These are phyloP conservation scores for Megacollybia marginata DNA, from an alignment of 768 basidiomycete genomes.

Conservation along the genomic window DNA sequence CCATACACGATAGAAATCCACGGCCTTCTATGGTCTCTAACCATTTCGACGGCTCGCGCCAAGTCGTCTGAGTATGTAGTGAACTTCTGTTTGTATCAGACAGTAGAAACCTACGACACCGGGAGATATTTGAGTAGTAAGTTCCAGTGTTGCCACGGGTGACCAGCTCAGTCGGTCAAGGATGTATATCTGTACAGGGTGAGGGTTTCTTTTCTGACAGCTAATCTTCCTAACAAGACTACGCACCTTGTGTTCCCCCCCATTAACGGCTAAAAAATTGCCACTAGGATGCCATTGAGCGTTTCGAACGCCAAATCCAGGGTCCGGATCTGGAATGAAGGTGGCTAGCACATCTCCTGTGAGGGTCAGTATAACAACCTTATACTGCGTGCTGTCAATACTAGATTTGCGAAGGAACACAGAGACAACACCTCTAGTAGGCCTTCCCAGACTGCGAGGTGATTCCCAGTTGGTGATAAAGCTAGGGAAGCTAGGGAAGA, in stretches of 20 bases:
- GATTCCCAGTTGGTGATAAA: constrained; percentile 69
- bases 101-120: constrained; percentile 41
- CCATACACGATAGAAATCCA: constrained; percentile 81
- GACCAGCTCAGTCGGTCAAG: constrained; percentile 75
- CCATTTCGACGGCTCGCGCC: constrained; percentile 87
- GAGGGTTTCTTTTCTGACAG: too few species aligned
- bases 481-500: constrained; percentile 61
- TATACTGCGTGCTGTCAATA: constrained; percentile 46
- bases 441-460: constrained; percentile 80
- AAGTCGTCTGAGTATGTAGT: constrained; percentile 46
- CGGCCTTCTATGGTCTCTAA: constrained; percentile 74
- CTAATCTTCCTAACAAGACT: too few species aligned
- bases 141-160: constrained; percentile 52
- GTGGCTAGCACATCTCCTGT: constrained; percentile 56
- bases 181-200: constrained; percentile 52
- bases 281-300: constrained; percentile 86
- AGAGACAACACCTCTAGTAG: constrained; percentile 58
- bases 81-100: constrained; percentile 1
- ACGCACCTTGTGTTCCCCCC: constrained; percentile 78
- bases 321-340: constrained; percentile 69
- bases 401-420: not conserved
- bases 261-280: constrained; percentile 71
- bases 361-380: constrained; percentile 62
- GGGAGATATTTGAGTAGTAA: constrained; percentile 47
- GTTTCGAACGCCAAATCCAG: constrained; percentile 74